Evolutionary conservation across 1,284 basidiomycete genomes (phyloP), one percentile per base, ranked within the genome.

Genomic region (Grifola frondosa): DNA sequence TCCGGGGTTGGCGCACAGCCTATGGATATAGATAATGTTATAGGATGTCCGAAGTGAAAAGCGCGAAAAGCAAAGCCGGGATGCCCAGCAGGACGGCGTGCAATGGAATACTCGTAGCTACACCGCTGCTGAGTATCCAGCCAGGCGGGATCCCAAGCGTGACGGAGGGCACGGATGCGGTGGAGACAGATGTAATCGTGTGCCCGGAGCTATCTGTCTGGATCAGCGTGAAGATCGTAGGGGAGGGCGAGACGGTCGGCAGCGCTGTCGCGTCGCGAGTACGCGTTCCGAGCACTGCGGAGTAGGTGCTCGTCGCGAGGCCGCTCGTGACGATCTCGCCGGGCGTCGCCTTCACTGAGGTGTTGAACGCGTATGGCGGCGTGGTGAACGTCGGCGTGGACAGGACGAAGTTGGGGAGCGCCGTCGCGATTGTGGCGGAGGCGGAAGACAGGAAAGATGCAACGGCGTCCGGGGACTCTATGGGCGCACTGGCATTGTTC

Each of bases 371-470:
- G 61, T 91, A 94, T 0, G 78, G 48, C 0, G 85, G 81, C 0
- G 81, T 82, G 4, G 78, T 74, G 50, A 75, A 78, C 1, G 79
- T 72, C 0, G 86, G 87, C 5, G 85, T 81, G 0, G 83, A 58
- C 32, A 94, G 67, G 5, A 87, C 67, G 49, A 72, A 82, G 65
- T 93, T 93, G 1, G 91, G 91, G 1, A 93, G 68, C 4, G 75
- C 81, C 0, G 90, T 91, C 13, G 71, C 60, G 37, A 90, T 64
- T 0, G 83, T 84, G 2, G 80, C 78, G 5, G 86, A 84, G 29
- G 73, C 67, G 8, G 78, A 76, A 2, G 81, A 78, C 37, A 88
- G 67, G 59, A 78, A 75, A 8, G 80, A 73, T 3, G 72, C 67
- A 9, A 89, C 64, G 11, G 60, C 50, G 28, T 66, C 58, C 3